These are phyloP conservation scores for Mallotus japonicus DNA, from an alignment of 441 rosid species.

Conservation along the genomic window DNA sequence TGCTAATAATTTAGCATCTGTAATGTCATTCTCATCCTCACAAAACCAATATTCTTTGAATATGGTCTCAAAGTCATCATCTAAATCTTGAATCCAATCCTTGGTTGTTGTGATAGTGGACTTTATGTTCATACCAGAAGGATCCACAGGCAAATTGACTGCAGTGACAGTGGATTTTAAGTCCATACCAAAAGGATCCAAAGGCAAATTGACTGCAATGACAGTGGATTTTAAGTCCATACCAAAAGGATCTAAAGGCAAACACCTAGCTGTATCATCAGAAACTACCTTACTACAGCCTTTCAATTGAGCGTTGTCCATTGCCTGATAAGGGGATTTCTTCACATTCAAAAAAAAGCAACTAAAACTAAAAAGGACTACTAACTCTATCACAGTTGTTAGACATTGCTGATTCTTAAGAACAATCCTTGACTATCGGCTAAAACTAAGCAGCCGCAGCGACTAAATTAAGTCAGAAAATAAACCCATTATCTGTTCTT, in stretches of 20 bases:
- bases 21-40: slow-evolving; percentile 20
- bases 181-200: slow-evolving; percentile 82
- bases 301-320: too few relatives aligned
- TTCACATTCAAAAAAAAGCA: too few relatives aligned
- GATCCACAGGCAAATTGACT: slow-evolving; percentile 63
- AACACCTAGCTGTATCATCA: slow-evolving; percentile 53
- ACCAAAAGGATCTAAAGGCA: slow-evolving; percentile 88
- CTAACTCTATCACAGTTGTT: too few relatives aligned
- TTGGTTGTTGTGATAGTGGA: slow-evolving; percentile 57
- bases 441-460: too few relatives aligned
- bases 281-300: background rate
- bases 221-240: slow-evolving; percentile 30
- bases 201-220: slow-evolving; percentile 39
- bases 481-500: too few relatives aligned
- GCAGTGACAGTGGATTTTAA: too few relatives aligned
- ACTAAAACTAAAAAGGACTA: too few relatives aligned
- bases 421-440: too few relatives aligned
- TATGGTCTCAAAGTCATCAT: slow-evolving; percentile 47
- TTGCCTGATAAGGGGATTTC: too few relatives aligned
- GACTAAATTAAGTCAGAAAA: too few relatives aligned
- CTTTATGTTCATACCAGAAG: slow-evolving; percentile 71
- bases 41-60: slow-evolving; percentile 33
- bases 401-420: too few relatives aligned
- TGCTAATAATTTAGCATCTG: slow-evolving; percentile 43
- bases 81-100: slow-evolving; percentile 73